A percentile compares a stretch with the other conserved stretches of the same genome.
phyloP scores from a whole-genome alignment of 2,329 filamentous ascomycete genomes.

The Daldinia eschscholtzii region DNA sequence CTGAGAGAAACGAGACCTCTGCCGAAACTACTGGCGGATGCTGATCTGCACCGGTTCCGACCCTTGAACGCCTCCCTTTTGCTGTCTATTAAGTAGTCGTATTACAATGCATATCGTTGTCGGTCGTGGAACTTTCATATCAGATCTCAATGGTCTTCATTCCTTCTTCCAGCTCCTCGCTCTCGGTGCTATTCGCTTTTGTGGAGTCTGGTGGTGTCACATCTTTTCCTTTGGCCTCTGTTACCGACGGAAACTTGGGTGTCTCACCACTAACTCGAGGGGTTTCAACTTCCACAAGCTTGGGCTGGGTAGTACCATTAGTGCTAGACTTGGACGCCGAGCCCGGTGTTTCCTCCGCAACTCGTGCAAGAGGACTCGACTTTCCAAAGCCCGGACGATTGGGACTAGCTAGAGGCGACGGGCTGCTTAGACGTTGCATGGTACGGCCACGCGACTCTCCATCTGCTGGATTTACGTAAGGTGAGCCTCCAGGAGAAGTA shows the following conservation, averaged over 20 bases:
- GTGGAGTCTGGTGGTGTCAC: constrained; percentile 48
- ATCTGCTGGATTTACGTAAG: constrained; percentile 76
- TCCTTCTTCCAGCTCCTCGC: constrained; percentile 61
- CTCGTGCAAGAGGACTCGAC: constrained; percentile 78
- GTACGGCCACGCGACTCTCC: constrained; percentile 76
- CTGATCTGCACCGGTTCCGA: constrained; percentile 40
- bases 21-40: constrained; percentile 34
- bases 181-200: constrained; percentile 57
- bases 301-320: constrained; percentile 59
- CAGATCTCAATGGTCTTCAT: constrained; percentile 75
- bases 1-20: constrained; percentile 29
- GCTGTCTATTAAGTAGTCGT: constrained; percentile 48
- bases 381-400: constrained; percentile 75
- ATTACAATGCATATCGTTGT: constrained; percentile 48
- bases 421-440: constrained; percentile 75
- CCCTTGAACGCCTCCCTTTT: constrained; percentile 49
- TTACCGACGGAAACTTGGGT: constrained; percentile 52
- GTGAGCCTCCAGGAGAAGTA: constrained; percentile 63
- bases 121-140: constrained; percentile 47
- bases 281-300: constrained; percentile 69
- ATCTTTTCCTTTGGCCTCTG: constrained; percentile 56
- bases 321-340: constrained; percentile 44
- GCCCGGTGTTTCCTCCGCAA: constrained; percentile 74
- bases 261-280: constrained; percentile 61
- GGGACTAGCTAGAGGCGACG: constrained; percentile 73